phyloP scores from a whole-genome alignment of 768 basidiomycete genomes.

The Xerocomellus chrysenteron region DNA sequence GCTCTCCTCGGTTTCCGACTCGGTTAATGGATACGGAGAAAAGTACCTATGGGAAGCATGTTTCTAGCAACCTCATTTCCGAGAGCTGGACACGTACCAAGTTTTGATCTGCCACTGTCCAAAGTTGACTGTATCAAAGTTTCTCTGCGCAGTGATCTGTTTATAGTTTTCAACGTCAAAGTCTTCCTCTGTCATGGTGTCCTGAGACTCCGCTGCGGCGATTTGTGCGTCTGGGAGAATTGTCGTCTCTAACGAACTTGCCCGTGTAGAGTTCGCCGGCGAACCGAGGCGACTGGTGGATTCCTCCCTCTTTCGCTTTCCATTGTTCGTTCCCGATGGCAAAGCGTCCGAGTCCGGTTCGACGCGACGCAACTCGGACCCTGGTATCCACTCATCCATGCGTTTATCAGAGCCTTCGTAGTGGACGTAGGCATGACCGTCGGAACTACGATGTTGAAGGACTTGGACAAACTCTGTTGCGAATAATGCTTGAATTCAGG shows the following conservation, averaged over 20 bases:
- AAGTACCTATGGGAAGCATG: constrained; percentile 64
- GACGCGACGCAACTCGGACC: constrained; percentile 34
- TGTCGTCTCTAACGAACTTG: constrained; percentile 16
- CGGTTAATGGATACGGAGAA: constrained; percentile 84
- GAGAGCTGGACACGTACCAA: constrained; percentile 54
- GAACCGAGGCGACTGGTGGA: constrained; percentile 17
- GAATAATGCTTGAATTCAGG: constrained; percentile 8
- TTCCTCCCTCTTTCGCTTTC: constrained; percentile 32
- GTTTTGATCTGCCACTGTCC: constrained; percentile 86
- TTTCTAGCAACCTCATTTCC: neutral
- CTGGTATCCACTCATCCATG: constrained; percentile 71
- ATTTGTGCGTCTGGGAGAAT: constrained; percentile 12
- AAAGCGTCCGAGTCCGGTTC: constrained; percentile 25
- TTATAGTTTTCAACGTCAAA: constrained; percentile 67
- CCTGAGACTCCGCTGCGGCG: constrained; percentile 19
- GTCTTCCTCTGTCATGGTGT: constrained; percentile 64
- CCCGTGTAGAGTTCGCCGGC: constrained; percentile 23
- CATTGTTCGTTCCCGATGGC: constrained; percentile 26
- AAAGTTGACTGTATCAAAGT: constrained; percentile 86
- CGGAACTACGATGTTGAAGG: constrained; percentile 44
- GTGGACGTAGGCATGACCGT: constrained; percentile 65
- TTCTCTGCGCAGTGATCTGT: constrained; percentile 66
- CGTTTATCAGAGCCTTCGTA: constrained; percentile 69
- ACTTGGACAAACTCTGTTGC: constrained; percentile 48
- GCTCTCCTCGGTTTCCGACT: constrained; percentile 60